These are phyloP conservation scores for Cenococcum geophilum DNA, from an alignment of 495 filamentous ascomycete species.

Conservation along the genomic window DNA sequence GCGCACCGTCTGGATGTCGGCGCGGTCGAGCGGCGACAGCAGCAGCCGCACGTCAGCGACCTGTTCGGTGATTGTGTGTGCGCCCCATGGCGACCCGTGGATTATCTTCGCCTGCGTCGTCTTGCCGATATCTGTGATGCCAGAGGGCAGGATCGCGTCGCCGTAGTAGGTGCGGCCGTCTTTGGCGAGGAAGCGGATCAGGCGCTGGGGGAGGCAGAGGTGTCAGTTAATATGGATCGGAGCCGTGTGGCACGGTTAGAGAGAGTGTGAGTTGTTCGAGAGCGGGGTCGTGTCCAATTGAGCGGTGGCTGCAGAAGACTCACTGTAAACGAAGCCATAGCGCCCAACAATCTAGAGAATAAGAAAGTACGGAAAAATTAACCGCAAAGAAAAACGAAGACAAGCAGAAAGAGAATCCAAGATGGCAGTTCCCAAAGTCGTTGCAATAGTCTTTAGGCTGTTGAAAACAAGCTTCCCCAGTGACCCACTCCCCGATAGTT, in stretches of 20 bases:
- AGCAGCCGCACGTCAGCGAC: slow-evolving; percentile 49
- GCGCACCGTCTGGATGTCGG: slow-evolving; percentile 67
- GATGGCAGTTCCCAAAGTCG: neutral
- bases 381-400: too few relatives aligned
- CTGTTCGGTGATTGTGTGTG: neutral
- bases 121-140: slow-evolving; percentile 60
- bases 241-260: neutral
- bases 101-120: slow-evolving; percentile 62
- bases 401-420: too few relatives aligned
- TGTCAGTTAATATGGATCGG: neutral
- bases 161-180: slow-evolving; percentile 76
- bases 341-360: too few relatives aligned
- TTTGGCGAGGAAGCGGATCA: slow-evolving; percentile 71
- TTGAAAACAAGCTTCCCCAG: neutral
- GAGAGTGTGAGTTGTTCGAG: neutral
- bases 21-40: slow-evolving; percentile 60
- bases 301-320: too few relatives aligned
- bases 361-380: neutral
- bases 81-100: neutral
- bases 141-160: slow-evolving; percentile 68
- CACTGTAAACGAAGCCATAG: too few relatives aligned
- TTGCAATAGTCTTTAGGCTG: neutral
- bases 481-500: neutral
- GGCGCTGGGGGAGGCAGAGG: slow-evolving; percentile 46
- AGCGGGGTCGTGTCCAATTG: too few relatives aligned